Conservation (phyloP, 2,329 filamentous ascomycete genomes). For the Aspergillus felis region DNA sequence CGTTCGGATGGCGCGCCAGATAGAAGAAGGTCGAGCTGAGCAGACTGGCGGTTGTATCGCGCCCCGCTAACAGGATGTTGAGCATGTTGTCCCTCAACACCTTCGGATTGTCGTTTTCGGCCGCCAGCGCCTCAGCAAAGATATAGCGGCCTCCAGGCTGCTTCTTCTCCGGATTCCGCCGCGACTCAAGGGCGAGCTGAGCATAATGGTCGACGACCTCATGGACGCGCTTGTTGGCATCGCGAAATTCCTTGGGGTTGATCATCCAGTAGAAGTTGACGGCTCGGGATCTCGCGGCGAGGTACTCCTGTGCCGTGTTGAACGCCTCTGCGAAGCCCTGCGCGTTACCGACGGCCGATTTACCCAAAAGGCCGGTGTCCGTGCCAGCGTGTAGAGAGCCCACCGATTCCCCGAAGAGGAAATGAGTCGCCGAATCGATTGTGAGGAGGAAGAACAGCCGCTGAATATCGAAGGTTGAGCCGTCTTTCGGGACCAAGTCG, state of each 20-base stretch:
- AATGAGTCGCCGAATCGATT: slow-evolving; percentile 81
- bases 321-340: slow-evolving; percentile 37
- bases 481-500: slow-evolving; percentile 51
- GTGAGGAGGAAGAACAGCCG: slow-evolving; percentile 78
- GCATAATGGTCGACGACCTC: slow-evolving; percentile 51
- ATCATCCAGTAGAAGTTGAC: slow-evolving; percentile 36
- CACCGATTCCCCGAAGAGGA: slow-evolving; percentile 75
- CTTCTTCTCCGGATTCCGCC: slow-evolving; percentile 29
- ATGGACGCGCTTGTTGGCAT: slow-evolving; percentile 41
- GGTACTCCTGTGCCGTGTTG: slow-evolving; percentile 30
- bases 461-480: slow-evolving; percentile 61
- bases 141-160: slow-evolving; percentile 41
- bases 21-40: slow-evolving; percentile 47
- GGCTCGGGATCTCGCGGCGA: slow-evolving; percentile 27
- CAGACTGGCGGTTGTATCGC: slow-evolving; percentile 50
- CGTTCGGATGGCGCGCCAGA: slow-evolving; percentile 38
- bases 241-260: slow-evolving; percentile 37
- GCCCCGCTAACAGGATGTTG: slow-evolving; percentile 50
- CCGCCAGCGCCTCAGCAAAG: slow-evolving; percentile 48
- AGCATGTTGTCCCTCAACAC: slow-evolving; percentile 47
- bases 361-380: slow-evolving; percentile 49
- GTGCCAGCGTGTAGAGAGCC: slow-evolving; percentile 45
- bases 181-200: slow-evolving; percentile 38
- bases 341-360: slow-evolving; percentile 28
- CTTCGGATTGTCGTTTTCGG: slow-evolving; percentile 44